These are phyloP conservation scores for Periconia digitata DNA, from an alignment of 2,329 filamentous ascomycete genomes.

Conservation along the genomic window DNA sequence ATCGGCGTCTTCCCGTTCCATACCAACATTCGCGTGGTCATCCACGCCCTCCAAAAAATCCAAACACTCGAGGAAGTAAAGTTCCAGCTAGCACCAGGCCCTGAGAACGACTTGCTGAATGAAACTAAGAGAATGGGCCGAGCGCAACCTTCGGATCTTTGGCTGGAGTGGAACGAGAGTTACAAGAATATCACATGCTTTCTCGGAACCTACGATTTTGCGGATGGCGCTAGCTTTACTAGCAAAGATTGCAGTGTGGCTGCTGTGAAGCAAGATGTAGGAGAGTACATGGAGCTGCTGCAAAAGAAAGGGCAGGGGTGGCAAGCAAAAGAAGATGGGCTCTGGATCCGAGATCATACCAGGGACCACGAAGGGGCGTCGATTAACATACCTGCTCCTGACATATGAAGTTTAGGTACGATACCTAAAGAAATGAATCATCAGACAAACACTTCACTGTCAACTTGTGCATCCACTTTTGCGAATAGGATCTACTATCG, in stretches of 20 bases:
- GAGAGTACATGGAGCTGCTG: conserved; percentile 24
- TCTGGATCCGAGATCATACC: conserved; percentile 24
- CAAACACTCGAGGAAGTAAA: conserved; percentile 36
- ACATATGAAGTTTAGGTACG: neutral
- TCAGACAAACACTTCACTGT: no score
- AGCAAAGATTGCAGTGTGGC: conserved; percentile 27
- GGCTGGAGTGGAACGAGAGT: conserved; percentile 38
- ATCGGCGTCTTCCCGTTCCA: conserved; percentile 68
- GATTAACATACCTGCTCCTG: neutral
- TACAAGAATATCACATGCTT: conserved; percentile 30
- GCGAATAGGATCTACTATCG: neutral
- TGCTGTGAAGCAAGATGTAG: conserved; percentile 22
- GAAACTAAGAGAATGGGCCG: conserved; percentile 42
- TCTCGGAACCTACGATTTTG: conserved; percentile 23
- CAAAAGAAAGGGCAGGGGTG: conserved; percentile 25
- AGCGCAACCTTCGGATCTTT: conserved; percentile 46
- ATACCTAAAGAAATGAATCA: neutral
- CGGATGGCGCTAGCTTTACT: conserved; percentile 21
- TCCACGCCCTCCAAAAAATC: conserved; percentile 28
- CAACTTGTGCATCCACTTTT: no score
- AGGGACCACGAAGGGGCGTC: conserved; percentile 4
- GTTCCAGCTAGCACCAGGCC: conserved; percentile 47
- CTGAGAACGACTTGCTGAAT: conserved; percentile 42
- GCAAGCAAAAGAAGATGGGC: conserved; percentile 18
- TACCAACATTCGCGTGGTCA: conserved; percentile 54